phyloP scores from a whole-genome alignment of 352 stramenopile genomes.

The Globisporangium alternatum region DNA sequence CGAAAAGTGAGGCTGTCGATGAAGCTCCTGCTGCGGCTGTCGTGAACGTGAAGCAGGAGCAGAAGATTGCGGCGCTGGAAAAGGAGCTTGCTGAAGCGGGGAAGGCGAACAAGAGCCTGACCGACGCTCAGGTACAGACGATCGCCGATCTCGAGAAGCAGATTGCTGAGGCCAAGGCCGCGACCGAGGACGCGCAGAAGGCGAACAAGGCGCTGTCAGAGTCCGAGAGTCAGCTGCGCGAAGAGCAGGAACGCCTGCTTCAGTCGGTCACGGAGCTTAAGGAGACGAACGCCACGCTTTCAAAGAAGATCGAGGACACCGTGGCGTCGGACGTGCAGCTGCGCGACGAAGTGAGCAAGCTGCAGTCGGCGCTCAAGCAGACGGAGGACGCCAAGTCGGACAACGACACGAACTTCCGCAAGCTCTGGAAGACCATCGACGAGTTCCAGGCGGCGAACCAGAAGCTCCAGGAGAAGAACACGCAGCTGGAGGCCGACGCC shows the following conservation, averaged over 20 bases:
- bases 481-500: conserved; percentile 35
- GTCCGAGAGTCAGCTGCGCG: conserved; percentile 20
- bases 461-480: conserved; percentile 43
- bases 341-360: conserved; percentile 20
- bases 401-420: conserved; percentile 45
- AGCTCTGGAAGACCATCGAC: conserved; percentile 54
- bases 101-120: conserved; percentile 12
- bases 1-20: conserved; percentile 7
- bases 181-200: conserved; percentile 15
- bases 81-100: conserved; percentile 17
- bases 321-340: conserved; percentile 17
- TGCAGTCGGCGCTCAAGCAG: conserved; percentile 25
- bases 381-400: conserved; percentile 39
- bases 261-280: conserved; percentile 18
- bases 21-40: not conserved
- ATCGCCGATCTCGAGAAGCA: conserved; percentile 24
- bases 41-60: conserved; percentile 2
- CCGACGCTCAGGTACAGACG: conserved; percentile 17
- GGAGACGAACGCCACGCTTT: conserved; percentile 25
- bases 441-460: conserved; percentile 45
- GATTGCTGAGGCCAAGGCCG: conserved; percentile 11
- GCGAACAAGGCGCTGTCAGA: conserved; percentile 21
- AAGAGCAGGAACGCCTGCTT: conserved; percentile 27
- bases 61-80: conserved; percentile 20
- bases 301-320: conserved; percentile 26